Evolutionary conservation across 2,329 filamentous ascomycete genomes (phyloP).

Genomic region (Xylaria multiplex): DNA sequence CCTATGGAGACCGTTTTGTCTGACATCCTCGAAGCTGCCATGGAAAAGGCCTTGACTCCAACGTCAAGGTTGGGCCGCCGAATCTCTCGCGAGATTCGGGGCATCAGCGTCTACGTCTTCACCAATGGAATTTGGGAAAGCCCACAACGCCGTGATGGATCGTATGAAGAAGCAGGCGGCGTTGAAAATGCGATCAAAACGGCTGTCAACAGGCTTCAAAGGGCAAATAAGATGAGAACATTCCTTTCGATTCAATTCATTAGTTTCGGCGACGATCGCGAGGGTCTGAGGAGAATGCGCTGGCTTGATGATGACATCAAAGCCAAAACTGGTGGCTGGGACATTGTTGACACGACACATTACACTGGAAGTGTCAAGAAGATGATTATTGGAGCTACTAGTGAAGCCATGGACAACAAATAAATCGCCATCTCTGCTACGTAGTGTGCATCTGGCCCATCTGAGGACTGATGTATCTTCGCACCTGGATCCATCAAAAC

Average conservation of each 20-base stretch:
- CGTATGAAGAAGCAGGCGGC: slow-evolving; percentile 8
- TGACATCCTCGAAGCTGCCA: not conserved
- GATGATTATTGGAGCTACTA: slow-evolving; percentile 13
- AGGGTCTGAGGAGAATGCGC: not conserved
- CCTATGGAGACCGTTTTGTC: slow-evolving; percentile 11
- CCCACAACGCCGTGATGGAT: not conserved
- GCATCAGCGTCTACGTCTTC: slow-evolving; percentile 17
- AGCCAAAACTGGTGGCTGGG: not conserved
- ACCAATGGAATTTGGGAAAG: slow-evolving; percentile 23
- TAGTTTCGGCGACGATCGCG: not conserved
- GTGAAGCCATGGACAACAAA: not conserved
- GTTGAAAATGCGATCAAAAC: slow-evolving; percentile 22
- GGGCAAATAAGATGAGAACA: not conserved
- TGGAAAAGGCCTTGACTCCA: not conserved
- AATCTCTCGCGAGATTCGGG: not conserved
- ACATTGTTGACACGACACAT: slow-evolving; percentile 6
- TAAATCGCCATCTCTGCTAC: not conserved
- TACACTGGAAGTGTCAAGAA: slow-evolving; percentile 8
- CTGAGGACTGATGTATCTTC: not conserved
- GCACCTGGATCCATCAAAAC: not conserved
- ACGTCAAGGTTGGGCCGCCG: not conserved
- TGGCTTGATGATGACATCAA: slow-evolving; percentile 11
- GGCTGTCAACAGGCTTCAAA: not conserved
- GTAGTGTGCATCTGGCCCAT: not conserved
- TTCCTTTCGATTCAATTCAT: slow-evolving; percentile 26